Conservation (phyloP, 2,329 filamentous ascomycete species). For the Colletotrichum destructivum region DNA sequence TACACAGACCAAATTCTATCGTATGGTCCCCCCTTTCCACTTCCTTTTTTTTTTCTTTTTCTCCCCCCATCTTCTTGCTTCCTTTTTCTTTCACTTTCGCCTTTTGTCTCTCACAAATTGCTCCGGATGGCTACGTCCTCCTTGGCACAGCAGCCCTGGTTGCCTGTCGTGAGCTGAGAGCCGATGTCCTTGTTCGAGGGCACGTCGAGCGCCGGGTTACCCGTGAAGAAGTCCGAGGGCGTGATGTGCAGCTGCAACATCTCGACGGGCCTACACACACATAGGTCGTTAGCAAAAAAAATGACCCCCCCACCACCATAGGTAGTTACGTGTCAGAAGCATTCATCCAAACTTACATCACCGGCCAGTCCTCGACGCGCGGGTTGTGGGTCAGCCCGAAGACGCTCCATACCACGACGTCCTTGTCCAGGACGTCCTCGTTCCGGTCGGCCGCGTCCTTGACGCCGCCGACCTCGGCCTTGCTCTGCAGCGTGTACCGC, state of each 20-base stretch:
- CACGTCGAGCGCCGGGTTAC: conserved; percentile 63
- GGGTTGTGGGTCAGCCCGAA: conserved; percentile 70
- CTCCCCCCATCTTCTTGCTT: too few species aligned
- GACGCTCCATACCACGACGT: conserved; percentile 64
- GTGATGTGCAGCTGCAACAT: conserved; percentile 61
- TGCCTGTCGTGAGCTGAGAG: conserved; percentile 41
- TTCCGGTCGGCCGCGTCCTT: conserved; percentile 51
- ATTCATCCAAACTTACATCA: conserved; percentile 62
- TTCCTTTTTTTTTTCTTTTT: too few species aligned
- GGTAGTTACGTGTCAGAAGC: too few species aligned
- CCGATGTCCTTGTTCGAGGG: conserved; percentile 53
- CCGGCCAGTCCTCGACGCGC: conserved; percentile 71
- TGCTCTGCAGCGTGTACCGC: conserved; percentile 54
- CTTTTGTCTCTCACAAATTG: conserved; percentile 11
- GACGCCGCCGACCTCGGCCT: conserved; percentile 43
- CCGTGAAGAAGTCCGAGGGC: conserved; percentile 64
- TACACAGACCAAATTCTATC: too few species aligned
- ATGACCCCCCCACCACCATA: too few species aligned
- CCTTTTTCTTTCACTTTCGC: fast-evolving
- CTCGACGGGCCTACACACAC: conserved; percentile 65
- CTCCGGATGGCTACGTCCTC: conserved; percentile 14
- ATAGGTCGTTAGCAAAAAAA: too few species aligned
- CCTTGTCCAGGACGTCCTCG: conserved; percentile 64
- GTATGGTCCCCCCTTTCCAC: too few species aligned
- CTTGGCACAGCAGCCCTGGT: conserved; percentile 24